Base-by-base conservation (phyloP, 176 grass and related monocot species). In the Carex littledalei region DNA sequence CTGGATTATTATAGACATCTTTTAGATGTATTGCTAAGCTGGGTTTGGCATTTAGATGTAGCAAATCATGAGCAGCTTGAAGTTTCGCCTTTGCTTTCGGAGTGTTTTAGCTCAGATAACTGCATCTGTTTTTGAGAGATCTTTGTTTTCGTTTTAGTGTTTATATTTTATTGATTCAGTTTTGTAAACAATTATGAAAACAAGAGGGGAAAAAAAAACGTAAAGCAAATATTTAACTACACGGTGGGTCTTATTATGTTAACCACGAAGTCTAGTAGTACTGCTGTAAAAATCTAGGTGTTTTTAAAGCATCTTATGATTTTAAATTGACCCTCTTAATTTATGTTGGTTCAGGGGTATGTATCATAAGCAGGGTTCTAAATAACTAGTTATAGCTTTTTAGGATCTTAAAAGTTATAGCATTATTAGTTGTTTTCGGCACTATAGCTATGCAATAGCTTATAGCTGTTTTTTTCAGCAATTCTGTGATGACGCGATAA, bases 1-100 rank as follows among this genome's bases (percentile, higher is more conserved):
- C 84, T 15, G 84, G 84, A n/a, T 78, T 86, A 61, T 12, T 86
- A 49, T 77, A 81, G 63, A 71, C 21, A 55, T 2, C 4, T 63
- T 76, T 62, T 59, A 69, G 17, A 24, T 56, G 41, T 64, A 29
- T 13, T 78, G 39, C 50, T n/a, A 39, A 72, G 45, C 14, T 75
- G 73, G 5, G 15, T 54, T 76, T 73, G 37, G 47, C 20, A 52
- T 45, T 53, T 53, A 12, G 41, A 13, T 17, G 49, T 77, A 8
- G 47, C 22, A 55, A 31, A 15, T 77, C 73, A 77, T 29, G 22
- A 14, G 1, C 21, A 31, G 73, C 73, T 17, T 77, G 22, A 77
- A 55, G 13, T 77, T 54, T 45, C 32, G 73, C 3, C 73, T 50
- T 50, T 73, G 18, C 26, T 32, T 55, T 72, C 18, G 6, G 17